These are phyloP conservation scores for Botrytis hyacinthi DNA, from an alignment of 2,329 filamentous ascomycete species.

Conservation along the genomic window DNA sequence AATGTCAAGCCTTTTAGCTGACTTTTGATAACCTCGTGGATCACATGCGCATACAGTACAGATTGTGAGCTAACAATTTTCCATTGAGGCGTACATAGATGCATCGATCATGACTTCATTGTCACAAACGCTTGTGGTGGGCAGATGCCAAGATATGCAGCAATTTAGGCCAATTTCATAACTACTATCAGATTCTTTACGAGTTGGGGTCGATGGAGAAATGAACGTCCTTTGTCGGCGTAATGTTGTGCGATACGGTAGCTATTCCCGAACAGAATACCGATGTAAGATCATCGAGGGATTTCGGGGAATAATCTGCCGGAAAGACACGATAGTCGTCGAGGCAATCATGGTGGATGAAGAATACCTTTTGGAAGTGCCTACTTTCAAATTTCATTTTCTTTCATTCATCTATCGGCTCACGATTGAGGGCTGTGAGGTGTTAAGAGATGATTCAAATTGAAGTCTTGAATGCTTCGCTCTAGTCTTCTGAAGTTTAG, in stretches of 20 bases:
- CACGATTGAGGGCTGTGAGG: no score
- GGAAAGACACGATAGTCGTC: neutral
- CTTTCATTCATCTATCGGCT: neutral
- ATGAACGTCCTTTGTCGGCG: neutral
- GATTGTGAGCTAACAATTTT: neutral
- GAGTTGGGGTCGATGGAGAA: neutral
- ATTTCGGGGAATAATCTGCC: neutral
- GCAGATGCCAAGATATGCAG: neutral
- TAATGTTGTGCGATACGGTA: neutral
- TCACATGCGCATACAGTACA: no score
- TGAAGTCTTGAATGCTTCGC: neutral
- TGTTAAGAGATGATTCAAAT: neutral
- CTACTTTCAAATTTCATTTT: neutral
- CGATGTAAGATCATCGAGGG: neutral
- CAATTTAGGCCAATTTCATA: neutral
- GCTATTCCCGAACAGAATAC: neutral
- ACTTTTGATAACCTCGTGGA: neutral
- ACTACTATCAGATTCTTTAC: neutral
- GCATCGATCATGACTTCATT: constrained; percentile 1
- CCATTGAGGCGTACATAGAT: neutral
- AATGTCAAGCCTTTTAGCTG: neutral
- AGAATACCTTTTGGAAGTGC: neutral
- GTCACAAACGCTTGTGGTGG: neutral
- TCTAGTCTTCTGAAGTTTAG: neutral
- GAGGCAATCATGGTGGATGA: no score